A percentile compares a stretch with the other conserved stretches of the same genome.
These are phyloP conservation scores for Hemerocallis citrina DNA, from an alignment of 106 monocot genomes.

Conservation along the genomic window DNA sequence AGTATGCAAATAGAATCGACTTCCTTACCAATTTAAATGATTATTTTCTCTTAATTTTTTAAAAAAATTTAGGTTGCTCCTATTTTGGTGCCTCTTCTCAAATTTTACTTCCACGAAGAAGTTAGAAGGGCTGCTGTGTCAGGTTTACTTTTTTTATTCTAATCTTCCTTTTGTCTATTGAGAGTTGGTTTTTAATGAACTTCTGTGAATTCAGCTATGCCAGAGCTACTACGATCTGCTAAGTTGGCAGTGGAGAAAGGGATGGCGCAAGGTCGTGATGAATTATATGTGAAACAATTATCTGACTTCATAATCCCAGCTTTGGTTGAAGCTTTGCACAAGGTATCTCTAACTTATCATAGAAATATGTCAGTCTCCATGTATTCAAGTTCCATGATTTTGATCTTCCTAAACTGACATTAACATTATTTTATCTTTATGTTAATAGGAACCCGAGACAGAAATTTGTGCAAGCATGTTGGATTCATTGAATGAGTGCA, in stretches of 20 bases:
- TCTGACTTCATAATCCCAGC: conserved; percentile 85
- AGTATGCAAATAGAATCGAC: neutral
- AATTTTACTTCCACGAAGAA: conserved; percentile 6
- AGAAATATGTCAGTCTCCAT: neutral
- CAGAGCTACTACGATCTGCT: conserved; percentile 75
- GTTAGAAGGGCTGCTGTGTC: conserved; percentile 94
- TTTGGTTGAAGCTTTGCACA: conserved; percentile 84
- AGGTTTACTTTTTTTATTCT: conserved; percentile 35
- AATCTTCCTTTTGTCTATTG: neutral
- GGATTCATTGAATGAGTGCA: conserved; percentile 89
- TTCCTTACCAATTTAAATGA: neutral
- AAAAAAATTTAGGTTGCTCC: conserved; percentile 14
- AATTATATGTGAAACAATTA: conserved; percentile 83
- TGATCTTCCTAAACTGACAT: neutral
- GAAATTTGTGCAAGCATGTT: conserved; percentile 86
- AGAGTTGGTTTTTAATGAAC: neutral
- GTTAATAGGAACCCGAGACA: conserved; percentile 76
- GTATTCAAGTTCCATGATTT: neutral
- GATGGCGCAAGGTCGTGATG: conserved; percentile 66
- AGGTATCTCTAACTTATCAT: conserved; percentile 21
- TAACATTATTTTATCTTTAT: neutral
- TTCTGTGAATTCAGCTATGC: conserved; percentile 56
- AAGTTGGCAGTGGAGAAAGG: conserved; percentile 85
- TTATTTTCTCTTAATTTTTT: neutral
- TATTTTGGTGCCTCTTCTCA: neutral